A percentile compares a stretch with the other conserved stretches of the same genome.
Evolutionary conservation across 164 flowering plant genomes (phyloP).

Genomic region (Aristolochia contorta): DNA sequence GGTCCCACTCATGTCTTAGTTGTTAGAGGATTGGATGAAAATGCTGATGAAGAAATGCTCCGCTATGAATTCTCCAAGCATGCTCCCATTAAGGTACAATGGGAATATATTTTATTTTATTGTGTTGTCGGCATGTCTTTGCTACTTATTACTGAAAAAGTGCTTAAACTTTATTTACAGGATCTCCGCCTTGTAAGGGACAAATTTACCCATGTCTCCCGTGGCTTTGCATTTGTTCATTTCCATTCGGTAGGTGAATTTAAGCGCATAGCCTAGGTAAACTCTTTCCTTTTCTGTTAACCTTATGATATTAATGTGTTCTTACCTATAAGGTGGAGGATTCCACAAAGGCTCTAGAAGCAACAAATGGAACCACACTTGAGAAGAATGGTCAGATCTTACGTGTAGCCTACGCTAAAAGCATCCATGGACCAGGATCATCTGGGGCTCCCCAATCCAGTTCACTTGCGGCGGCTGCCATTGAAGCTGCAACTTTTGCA

Average conservation of each 20-base stretch:
- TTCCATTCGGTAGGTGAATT: constrained; percentile 58
- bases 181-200: constrained; percentile 98
- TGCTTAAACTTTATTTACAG: constrained; percentile 31
- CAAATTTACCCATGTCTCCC: constrained; percentile 95
- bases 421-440: constrained; percentile 72
- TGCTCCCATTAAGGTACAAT: constrained; percentile 88
- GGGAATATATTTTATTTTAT: neutral
- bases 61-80: constrained; percentile 98
- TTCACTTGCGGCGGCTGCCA: constrained; percentile 99
- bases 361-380: constrained; percentile 88
- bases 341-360: constrained; percentile 92
- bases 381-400: constrained; percentile 94
- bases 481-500: constrained; percentile 97
- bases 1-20: constrained; percentile 98
- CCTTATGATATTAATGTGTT: no score
- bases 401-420: constrained; percentile 96
- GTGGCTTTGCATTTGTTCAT: constrained; percentile 99
- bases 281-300: no score
- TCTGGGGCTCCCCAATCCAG: constrained; percentile 70
- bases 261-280: neutral
- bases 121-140: neutral
- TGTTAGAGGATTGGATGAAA: constrained; percentile 97
- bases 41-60: constrained; percentile 99
- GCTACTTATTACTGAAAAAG: neutral
- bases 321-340: constrained; percentile 60